Evolutionary conservation across 805 yeast species (phyloP).

Genomic region (Candida broadrunensis): DNA sequence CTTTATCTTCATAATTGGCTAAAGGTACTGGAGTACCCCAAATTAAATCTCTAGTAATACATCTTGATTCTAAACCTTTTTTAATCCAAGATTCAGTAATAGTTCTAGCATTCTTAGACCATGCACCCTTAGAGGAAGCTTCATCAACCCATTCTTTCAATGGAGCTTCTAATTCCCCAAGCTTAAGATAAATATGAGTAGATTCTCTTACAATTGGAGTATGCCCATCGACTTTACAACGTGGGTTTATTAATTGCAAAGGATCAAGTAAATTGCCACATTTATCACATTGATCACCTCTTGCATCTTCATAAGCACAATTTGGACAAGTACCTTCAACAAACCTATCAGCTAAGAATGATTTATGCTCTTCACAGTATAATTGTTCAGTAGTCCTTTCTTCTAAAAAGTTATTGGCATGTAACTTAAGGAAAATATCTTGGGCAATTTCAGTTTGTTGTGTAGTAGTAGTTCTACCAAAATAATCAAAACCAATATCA

Average conservation of each 20-base stretch:
- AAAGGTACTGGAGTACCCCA: constrained; percentile 99
- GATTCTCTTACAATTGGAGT: constrained; percentile 79
- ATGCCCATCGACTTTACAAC: constrained; percentile 88
- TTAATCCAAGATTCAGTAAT: constrained; percentile 93
- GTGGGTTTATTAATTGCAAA: constrained; percentile 88
- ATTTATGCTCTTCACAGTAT: constrained; percentile 86
- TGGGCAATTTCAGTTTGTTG: constrained; percentile 94
- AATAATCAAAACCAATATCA: constrained; percentile 88
- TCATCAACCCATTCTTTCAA: constrained; percentile 69
- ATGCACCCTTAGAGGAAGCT: constrained; percentile 68
- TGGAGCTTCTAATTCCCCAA: constrained; percentile 80
- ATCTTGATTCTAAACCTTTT: constrained; percentile 89
- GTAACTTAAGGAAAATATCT: constrained; percentile 76
- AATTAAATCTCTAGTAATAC: constrained; percentile 93
- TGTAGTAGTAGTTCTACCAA: constrained; percentile 94
- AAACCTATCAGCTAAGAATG: constrained; percentile 91
- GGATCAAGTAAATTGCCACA: constrained; percentile 92
- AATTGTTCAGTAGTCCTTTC: constrained; percentile 87
- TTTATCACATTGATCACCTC: constrained; percentile 99
- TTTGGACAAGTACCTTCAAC: constrained; percentile 98
- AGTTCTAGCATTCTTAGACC: constrained; percentile 90
- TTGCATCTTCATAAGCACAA: constrained; percentile 93
- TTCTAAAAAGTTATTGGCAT: constrained; percentile 77
- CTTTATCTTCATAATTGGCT: constrained; percentile 82
- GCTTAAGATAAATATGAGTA: constrained; percentile 77